These are phyloP conservation scores for Funneliformis caledonium DNA, from an alignment of 371 early-diverging fungal genomes.

Conservation along the genomic window DNA sequence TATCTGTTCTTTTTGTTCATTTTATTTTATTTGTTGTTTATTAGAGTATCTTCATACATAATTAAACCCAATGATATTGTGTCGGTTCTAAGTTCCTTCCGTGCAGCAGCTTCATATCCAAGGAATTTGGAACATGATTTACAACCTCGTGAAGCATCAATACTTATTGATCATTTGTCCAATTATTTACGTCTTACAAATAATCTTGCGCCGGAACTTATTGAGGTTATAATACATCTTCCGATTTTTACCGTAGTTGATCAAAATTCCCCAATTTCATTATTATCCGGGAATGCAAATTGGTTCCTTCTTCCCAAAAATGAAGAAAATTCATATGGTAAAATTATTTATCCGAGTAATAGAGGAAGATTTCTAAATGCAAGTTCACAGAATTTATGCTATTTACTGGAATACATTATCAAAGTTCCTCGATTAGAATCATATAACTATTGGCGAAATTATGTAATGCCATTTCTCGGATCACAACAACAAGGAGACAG, in stretches of 20 bases:
- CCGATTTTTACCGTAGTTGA: slow-evolving; percentile 13
- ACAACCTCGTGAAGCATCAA: no score
- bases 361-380: background rate
- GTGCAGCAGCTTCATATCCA: background rate
- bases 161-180: background rate
- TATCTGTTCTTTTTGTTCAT: background rate
- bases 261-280: background rate
- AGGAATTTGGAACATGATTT: background rate
- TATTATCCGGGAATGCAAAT: background rate
- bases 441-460: background rate
- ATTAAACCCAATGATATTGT: background rate
- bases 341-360: background rate
- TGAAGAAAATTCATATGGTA: background rate
- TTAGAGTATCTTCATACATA: background rate
- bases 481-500: background rate
- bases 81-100: background rate
- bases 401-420: slow-evolving; percentile 1
- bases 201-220: background rate
- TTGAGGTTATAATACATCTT: background rate
- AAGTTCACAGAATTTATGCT: background rate
- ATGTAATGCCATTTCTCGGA: background rate
- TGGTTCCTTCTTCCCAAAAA: background rate
- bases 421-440: background rate
- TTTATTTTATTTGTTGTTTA: background rate
- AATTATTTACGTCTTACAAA: background rate